Percentiles rank a stretch among this genome's conserved stretches.
Conservation (phyloP, 768 basidiomycete genomes). For the Rhodotorula sphaerocarpa region DNA sequence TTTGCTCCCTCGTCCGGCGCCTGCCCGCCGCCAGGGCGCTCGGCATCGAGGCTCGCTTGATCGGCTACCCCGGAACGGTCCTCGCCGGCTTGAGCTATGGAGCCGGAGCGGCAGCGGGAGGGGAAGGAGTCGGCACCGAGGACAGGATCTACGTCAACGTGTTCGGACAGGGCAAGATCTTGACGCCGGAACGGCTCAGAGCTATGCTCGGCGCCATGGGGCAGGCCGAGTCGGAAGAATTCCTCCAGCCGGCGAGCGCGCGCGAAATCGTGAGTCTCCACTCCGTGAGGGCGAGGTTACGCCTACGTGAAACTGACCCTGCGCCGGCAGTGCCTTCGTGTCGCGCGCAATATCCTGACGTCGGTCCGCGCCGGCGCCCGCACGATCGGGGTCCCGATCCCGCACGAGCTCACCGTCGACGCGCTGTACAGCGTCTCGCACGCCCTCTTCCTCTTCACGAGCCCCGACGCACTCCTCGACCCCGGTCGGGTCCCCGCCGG, state of each 20-base stretch:
- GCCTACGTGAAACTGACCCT: too few relatives aligned
- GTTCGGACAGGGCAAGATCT: neutral
- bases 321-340: constrained; percentile 18
- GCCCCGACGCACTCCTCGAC: neutral
- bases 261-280: constrained; percentile 14
- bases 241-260: constrained; percentile 9
- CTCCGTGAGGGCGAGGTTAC: too few relatives aligned
- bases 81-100: constrained; percentile 5
- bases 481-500: neutral
- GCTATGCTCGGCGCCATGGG: constrained; percentile 5
- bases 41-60: constrained; percentile 5
- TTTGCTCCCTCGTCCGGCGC: constrained; percentile 23
- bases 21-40: constrained; percentile 8
- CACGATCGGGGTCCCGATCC: neutral
- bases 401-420: neutral
- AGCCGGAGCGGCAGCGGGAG: too few relatives aligned
- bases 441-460: constrained; percentile 17
- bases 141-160: constrained; percentile 26
- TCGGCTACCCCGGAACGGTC: constrained; percentile 25
- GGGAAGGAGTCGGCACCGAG: neutral
- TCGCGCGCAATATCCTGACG: constrained; percentile 31
- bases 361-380: constrained; percentile 21
- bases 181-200: neutral
- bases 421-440: constrained; percentile 18
- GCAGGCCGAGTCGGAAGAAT: neutral